Percentiles rank a stretch among this genome's conserved stretches.
Evolutionary conservation across 2,329 filamentous ascomycete species (phyloP).

Genomic region (Colletotrichum camelliae): DNA sequence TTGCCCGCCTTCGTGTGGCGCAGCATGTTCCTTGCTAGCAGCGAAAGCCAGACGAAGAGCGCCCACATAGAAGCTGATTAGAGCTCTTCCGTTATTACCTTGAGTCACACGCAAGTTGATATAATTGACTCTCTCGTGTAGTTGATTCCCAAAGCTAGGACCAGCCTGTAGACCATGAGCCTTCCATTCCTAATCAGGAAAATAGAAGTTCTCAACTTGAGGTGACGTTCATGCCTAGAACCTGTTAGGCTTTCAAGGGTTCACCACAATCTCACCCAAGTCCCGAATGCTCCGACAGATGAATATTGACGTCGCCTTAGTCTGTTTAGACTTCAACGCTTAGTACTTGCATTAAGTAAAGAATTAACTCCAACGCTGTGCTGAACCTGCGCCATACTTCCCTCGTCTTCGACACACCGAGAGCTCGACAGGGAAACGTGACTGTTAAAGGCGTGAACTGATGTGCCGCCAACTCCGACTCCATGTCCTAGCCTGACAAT

Average conservation of each 20-base stretch:
- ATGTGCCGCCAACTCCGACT: not conserved
- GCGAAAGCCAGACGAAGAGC: not conserved
- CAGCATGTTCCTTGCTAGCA: not conserved
- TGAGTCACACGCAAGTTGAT: not conserved
- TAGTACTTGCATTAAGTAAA: not conserved
- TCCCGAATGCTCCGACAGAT: not conserved
- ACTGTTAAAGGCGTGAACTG: not conserved
- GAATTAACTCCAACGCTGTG: not conserved
- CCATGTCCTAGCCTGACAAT: not conserved
- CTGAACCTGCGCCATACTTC: not conserved
- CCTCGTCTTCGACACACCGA: accelerated
- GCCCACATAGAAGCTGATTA: not conserved
- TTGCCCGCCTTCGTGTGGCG: no score
- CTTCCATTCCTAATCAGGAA: accelerated
- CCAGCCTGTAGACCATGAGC: accelerated
- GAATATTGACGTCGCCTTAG: accelerated
- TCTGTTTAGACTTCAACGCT: not conserved
- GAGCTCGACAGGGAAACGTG: not conserved
- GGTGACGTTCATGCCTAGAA: not conserved
- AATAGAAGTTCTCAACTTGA: not conserved
- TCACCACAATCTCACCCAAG: not conserved
- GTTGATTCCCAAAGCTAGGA: accelerated
- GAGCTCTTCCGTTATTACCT: not conserved
- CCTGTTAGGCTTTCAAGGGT: not conserved
- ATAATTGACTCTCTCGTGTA: accelerated